Conservation (phyloP, 306 rosid genomes). For the Myrica gale region DNA sequence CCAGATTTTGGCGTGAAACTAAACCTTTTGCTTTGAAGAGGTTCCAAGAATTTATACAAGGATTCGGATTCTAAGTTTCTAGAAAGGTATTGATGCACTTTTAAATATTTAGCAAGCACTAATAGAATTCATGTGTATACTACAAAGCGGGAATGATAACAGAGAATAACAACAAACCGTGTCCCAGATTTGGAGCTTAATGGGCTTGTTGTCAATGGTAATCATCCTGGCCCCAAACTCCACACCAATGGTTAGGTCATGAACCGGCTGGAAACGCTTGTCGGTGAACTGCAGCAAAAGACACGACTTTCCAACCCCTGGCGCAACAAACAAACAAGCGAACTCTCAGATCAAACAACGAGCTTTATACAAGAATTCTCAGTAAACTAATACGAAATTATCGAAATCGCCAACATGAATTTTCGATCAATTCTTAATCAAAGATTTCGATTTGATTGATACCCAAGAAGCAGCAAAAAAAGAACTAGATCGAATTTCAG, state of each 20-base stretch:
- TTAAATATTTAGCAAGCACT: neutral
- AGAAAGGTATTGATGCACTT: neutral
- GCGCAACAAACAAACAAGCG: conserved; percentile 1
- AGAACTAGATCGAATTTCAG: neutral
- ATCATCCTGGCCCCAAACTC: conserved; percentile 99
- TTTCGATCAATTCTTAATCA: neutral
- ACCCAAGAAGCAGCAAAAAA: neutral
- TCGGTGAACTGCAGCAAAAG: conserved; percentile 96
- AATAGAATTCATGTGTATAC: neutral
- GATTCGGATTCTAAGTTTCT: neutral
- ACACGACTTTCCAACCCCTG: conserved; percentile 97
- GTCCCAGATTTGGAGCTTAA: conserved; percentile 98
- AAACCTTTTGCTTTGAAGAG: neutral
- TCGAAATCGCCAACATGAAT: neutral
- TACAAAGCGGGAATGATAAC: neutral
- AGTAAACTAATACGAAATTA: no score
- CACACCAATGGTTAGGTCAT: conserved; percentile 94
- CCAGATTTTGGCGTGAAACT: neutral
- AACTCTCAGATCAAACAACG: neutral
- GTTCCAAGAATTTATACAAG: neutral
- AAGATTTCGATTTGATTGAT: neutral
- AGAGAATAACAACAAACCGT: conserved; percentile 53
- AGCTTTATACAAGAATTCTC: neutral
- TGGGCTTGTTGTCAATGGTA: conserved; percentile 82
- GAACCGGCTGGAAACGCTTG: conserved; percentile 96